Evolutionary conservation across 2,329 filamentous ascomycete genomes (phyloP).

Genomic region (Aaosphaeria pasadenensis): DNA sequence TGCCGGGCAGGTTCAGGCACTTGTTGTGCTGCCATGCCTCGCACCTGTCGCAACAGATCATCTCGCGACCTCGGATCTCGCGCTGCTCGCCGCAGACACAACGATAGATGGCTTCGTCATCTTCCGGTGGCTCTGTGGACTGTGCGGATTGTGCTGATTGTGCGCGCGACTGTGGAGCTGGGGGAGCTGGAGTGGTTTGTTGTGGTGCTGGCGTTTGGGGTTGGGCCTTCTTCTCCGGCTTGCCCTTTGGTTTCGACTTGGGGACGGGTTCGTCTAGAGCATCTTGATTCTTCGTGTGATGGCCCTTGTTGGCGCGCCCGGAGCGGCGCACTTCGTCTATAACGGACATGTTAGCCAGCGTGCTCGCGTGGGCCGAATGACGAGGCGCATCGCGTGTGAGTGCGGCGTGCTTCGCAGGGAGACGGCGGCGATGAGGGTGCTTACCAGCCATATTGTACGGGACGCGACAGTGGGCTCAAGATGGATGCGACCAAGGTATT

Average conservation of each 20-base stretch:
- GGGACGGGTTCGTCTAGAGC: conserved; percentile 28
- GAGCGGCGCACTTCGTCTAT: conserved; percentile 86
- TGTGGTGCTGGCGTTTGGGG: conserved; percentile 33
- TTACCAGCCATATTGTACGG: conserved; percentile 59
- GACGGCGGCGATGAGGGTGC: conserved; percentile 34
- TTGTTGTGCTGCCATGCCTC: conserved; percentile 96
- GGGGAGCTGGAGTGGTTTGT: background rate
- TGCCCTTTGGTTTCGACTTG: conserved; percentile 43
- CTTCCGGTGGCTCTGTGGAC: conserved; percentile 50
- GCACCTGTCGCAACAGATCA: conserved; percentile 95
- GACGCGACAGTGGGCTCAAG: conserved; percentile 26
- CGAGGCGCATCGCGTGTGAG: background rate
- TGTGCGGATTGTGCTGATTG: conserved; percentile 28
- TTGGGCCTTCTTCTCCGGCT: conserved; percentile 46
- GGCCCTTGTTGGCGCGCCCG: conserved; percentile 92
- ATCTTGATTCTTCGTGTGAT: conserved; percentile 86
- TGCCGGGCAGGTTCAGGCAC: conserved; percentile 83
- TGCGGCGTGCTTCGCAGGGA: background rate
- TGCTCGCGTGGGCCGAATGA: background rate
- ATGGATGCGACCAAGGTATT: conserved; percentile 23
- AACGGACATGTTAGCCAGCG: conserved; percentile 23
- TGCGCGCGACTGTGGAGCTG: conserved; percentile 11
- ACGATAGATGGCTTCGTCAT: conserved; percentile 73
- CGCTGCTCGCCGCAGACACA: conserved; percentile 84
- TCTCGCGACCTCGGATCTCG: conserved; percentile 81